phyloP scores from a whole-genome alignment of 345 rosid genomes.

The Gossypium ekmanianum region DNA sequence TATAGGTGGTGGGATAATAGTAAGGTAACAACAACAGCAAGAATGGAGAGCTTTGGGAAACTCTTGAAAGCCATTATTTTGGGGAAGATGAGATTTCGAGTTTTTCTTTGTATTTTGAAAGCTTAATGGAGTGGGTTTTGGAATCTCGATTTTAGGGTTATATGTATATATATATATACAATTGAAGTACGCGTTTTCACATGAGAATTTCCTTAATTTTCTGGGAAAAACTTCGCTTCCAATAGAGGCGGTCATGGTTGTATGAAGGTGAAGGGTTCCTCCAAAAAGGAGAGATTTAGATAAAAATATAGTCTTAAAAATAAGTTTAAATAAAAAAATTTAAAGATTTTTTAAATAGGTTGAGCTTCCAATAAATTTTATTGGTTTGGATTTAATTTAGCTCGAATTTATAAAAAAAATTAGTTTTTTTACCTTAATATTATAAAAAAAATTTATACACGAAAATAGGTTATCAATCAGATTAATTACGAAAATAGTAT shows the following conservation, averaged over 20 bases:
- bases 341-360: too few relatives aligned
- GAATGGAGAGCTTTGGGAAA: not conserved
- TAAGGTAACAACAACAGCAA: not conserved
- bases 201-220: not conserved
- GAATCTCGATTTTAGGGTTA: not conserved
- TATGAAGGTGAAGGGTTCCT: too few relatives aligned
- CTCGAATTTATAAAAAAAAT: too few relatives aligned
- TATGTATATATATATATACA: not conserved
- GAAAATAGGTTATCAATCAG: too few relatives aligned
- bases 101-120: not conserved
- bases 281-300: too few relatives aligned
- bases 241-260: too few relatives aligned
- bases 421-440: too few relatives aligned
- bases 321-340: too few relatives aligned
- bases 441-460: too few relatives aligned
- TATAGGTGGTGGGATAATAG: not conserved
- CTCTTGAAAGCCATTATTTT: not conserved
- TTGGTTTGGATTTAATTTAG: fast-evolving
- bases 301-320: too few relatives aligned
- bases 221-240: not conserved
- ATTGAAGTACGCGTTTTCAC: not conserved
- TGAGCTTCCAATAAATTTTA: too few relatives aligned
- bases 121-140: not conserved
- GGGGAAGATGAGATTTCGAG: not conserved
- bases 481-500: too few relatives aligned